Percentiles rank a stretch among this genome's conserved stretches.
Evolutionary conservation across 768 basidiomycete genomes (phyloP).

Genomic region (Postia placenta): DNA sequence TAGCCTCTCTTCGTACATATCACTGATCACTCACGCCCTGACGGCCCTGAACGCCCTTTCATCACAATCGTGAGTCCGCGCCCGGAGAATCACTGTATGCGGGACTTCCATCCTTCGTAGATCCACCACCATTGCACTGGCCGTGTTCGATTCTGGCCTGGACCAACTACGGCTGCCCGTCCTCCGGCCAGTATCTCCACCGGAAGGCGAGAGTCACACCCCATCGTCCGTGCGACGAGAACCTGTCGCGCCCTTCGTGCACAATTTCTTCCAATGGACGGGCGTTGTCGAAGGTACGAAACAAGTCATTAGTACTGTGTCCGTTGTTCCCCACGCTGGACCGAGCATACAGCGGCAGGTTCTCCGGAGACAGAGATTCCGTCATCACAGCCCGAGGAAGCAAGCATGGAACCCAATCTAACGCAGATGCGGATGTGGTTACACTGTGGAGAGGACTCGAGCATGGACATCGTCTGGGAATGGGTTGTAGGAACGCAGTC

Average conservation of each 20-base stretch:
- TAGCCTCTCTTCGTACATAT: conserved; percentile 46
- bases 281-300: conserved; percentile 39
- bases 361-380: not conserved
- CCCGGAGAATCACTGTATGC: not conserved
- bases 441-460: not conserved
- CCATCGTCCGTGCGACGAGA: conserved; percentile 21
- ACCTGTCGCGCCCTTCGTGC: conserved; percentile 32
- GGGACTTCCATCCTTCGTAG: conserved; percentile 11
- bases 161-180: conserved; percentile 18
- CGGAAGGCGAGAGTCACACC: conserved; percentile 10
- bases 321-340: too few species aligned
- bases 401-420: not conserved
- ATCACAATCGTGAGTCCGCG: conserved; percentile 17
- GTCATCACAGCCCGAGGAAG: not conserved
- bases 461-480: not conserved
- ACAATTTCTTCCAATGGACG: conserved; percentile 52
- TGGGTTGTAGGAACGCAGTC: not conserved
- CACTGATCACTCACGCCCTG: conserved; percentile 42
- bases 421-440: conserved; percentile 4
- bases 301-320: too few species aligned
- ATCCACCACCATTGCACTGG: conserved; percentile 29
- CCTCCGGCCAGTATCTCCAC: conserved; percentile 13
- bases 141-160: conserved; percentile 56
- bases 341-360: too few species aligned
- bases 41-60: conserved; percentile 33